Conservation (phyloP, 176 grass and related monocot genomes). For the Oryza meridionalis region DNA sequence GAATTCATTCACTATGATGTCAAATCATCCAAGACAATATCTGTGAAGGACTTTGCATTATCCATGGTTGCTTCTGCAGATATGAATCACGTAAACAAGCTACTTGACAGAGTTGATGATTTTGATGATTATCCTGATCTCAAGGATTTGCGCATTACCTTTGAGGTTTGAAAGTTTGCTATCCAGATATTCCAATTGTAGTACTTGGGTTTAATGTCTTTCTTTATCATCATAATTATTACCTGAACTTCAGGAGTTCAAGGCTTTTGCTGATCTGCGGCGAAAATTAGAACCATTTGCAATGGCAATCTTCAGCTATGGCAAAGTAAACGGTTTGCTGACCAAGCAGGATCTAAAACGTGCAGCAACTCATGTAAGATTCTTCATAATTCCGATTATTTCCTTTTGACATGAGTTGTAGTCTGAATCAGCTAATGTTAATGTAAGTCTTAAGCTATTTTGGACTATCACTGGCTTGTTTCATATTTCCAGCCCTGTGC, state of each 20-base stretch:
- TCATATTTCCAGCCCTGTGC: neutral
- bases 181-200: neutral
- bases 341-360: constrained; percentile 89
- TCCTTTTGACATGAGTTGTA: neutral
- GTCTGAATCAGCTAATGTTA: constrained; percentile 7
- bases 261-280: constrained; percentile 85
- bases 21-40: constrained; percentile 73
- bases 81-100: constrained; percentile 81
- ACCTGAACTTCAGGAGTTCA: constrained; percentile 73
- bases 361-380: constrained; percentile 81
- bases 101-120: constrained; percentile 84
- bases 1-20: constrained; percentile 96
- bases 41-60: constrained; percentile 89
- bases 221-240: neutral
- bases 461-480: neutral
- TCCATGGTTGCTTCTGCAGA: constrained; percentile 99
- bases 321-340: constrained; percentile 88
- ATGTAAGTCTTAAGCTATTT: neutral
- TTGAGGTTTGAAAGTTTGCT: constrained; percentile 65
- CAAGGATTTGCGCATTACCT: constrained; percentile 71
- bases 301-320: constrained; percentile 88
- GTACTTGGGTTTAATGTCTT: constrained; percentile 4
- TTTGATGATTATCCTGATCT: constrained; percentile 60
- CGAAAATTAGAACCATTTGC: constrained; percentile 77
- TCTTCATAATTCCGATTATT: neutral